Evolutionary conservation across 768 basidiomycete species (phyloP).

Genomic region (Crepidotus variabilis): DNA sequence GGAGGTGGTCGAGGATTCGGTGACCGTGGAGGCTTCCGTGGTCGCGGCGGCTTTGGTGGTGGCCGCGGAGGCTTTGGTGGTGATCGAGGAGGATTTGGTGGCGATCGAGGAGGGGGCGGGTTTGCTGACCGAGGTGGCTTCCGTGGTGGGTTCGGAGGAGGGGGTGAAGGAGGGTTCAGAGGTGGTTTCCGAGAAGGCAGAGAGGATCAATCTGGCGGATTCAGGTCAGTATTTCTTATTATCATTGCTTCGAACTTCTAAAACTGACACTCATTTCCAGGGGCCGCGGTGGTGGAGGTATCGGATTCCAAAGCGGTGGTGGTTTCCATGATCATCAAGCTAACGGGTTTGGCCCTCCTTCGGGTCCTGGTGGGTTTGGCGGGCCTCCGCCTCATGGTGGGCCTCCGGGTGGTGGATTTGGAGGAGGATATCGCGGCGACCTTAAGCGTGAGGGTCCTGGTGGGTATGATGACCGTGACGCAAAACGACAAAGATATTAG

Average conservation of each 20-base stretch:
- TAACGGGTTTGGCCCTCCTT: constrained; percentile 44
- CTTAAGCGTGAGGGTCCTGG: constrained; percentile 77
- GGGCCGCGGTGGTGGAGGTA: constrained; percentile 61
- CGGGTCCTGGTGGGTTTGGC: constrained; percentile 32
- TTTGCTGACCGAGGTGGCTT: constrained; percentile 21
- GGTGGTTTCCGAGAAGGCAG: constrained; percentile 39
- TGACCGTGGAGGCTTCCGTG: constrained; percentile 42
- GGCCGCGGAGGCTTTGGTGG: constrained; percentile 44
- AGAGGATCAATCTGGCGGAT: constrained; percentile 38
- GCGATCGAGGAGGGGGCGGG: constrained; percentile 32
- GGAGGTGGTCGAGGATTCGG: constrained; percentile 42
- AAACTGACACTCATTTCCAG: constrained; percentile 32
- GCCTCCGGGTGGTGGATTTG: constrained; percentile 39
- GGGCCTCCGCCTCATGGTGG: constrained; percentile 26
- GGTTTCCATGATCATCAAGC: constrained; percentile 51
- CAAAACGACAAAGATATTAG: constrained; percentile 81
- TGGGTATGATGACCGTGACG: constrained; percentile 79
- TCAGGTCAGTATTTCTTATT: constrained; percentile 35
- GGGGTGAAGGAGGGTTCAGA: constrained; percentile 29
- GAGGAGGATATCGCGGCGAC: constrained; percentile 63
- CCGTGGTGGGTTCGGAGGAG: constrained; percentile 40
- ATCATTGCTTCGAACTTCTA: constrained; percentile 10
- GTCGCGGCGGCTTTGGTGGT: constrained; percentile 36
- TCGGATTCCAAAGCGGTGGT: constrained; percentile 65
- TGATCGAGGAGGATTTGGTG: constrained; percentile 38